Base-by-base conservation (phyloP, 495 filamentous ascomycete species). In the Podospora didyma region DNA sequence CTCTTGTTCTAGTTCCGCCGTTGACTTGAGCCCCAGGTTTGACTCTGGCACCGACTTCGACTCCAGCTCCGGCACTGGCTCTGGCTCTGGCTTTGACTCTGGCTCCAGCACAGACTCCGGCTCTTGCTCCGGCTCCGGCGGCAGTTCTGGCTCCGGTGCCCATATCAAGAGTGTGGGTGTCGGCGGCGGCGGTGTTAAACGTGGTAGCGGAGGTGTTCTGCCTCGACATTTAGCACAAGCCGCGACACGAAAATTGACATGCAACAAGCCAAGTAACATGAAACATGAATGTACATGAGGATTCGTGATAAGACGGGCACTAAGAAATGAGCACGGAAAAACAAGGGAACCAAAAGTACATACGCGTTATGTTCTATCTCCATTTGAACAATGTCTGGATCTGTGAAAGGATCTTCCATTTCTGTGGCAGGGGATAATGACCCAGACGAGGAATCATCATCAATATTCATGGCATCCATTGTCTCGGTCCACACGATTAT, bases 401-500 rank as follows among this genome's bases (percentile, higher is more conserved):
- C 26, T 4, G 26, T 31, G 26, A 31, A 31, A 9, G 26, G 26
- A 31, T 31, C 9, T 31, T 31, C 26, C 9, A 9, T 17, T 14
- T 42, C 39, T 16, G 39, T 10, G 39, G n/a, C 7, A 14, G 39
- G 39, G 39, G 39, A 12, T 14, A 47, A 52, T 46, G 58, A 51
- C 34, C 47, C 56, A 31, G 53, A 51, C 7, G 55, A 56, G 37
- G 44, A 46, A 14, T 63, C 67, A 17, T 63, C 67, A 17, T 9
- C 26, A 31, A 62, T 35, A 24, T 24, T 49, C 66, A 68, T 62
- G 23, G 28, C 46, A 21, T 70, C 61, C 69, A 71, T 71, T 4
- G 64, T 56, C 20, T 62, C 71, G 10, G 69, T 73, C 64, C 71
- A 67, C 26, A 73, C 71, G 5, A 73, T 59, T 19, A 74, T 74